These are phyloP conservation scores for Aquanectria penicillioides DNA, from an alignment of 2,329 filamentous ascomycete genomes.

Conservation along the genomic window DNA sequence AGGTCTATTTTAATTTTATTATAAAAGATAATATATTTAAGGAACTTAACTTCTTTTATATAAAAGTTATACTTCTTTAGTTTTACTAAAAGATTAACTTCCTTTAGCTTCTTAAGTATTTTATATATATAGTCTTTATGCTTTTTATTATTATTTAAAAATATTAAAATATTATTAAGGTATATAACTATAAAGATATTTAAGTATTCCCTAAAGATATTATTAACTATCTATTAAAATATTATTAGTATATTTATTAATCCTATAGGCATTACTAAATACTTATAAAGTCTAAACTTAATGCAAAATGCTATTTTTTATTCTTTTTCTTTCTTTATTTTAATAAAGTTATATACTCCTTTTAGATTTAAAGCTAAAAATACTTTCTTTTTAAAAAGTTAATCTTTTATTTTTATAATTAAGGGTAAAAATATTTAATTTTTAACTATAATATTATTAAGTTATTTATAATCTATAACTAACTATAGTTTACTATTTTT, in stretches of 20 bases:
- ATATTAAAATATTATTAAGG: slow-evolving; percentile 28
- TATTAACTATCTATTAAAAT: slow-evolving; percentile 25
- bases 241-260: no score
- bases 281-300: slow-evolving; percentile 42
- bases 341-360: slow-evolving; percentile 44
- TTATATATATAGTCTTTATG: no score
- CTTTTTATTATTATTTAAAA: slow-evolving; percentile 23
- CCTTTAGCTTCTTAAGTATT: no score
- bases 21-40: slow-evolving; percentile 19
- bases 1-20: slow-evolving; percentile 25
- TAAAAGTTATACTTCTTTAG: slow-evolving; percentile 31
- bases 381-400: slow-evolving; percentile 22
- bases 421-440: slow-evolving; percentile 35
- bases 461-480: slow-evolving; percentile 37
- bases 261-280: slow-evolving; percentile 47
- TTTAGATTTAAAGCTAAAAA: slow-evolving; percentile 33
- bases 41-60: slow-evolving; percentile 19
- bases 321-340: slow-evolving; percentile 45
- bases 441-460: slow-evolving; percentile 43
- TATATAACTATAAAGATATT: slow-evolving; percentile 32
- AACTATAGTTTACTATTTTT: slow-evolving; percentile 34
- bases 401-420: slow-evolving; percentile 38
- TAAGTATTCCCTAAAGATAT: slow-evolving; percentile 33
- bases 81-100: no score
- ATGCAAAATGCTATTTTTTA: slow-evolving; percentile 48